Percentiles rank a stretch among this genome's conserved stretches.
These are phyloP conservation scores for Lactifluus subvellereus DNA, from an alignment of 768 basidiomycete genomes.

Conservation along the genomic window DNA sequence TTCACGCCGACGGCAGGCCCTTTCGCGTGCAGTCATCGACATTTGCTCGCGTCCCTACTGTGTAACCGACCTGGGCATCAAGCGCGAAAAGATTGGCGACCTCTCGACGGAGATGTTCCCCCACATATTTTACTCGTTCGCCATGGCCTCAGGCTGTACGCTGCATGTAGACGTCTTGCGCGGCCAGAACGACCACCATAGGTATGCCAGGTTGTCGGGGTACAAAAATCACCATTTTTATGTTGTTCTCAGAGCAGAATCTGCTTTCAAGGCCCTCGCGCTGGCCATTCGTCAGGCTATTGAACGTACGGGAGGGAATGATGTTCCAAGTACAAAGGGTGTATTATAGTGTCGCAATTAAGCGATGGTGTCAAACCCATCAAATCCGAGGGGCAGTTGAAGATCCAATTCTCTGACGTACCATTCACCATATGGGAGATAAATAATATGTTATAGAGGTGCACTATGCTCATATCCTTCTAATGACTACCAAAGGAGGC, in stretches of 20 bases:
- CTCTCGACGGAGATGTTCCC: slow-evolving; percentile 97
- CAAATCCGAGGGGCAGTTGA: background rate
- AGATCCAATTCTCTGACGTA: background rate
- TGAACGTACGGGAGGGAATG: slow-evolving; percentile 78
- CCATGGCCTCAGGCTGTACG: slow-evolving; percentile 92
- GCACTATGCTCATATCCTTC: background rate
- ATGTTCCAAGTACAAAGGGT: slow-evolving; percentile 96
- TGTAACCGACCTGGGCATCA: slow-evolving; percentile 82
- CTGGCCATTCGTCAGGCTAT: slow-evolving; percentile 95
- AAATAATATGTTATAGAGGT: slow-evolving; percentile 3
- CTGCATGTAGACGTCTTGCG: slow-evolving; percentile 91
- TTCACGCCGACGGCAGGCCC: slow-evolving; percentile 50
- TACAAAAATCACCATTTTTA: slow-evolving; percentile 2
- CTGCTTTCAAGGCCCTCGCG: slow-evolving; percentile 96
- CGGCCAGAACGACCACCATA: slow-evolving; percentile 97
- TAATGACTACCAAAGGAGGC: slow-evolving; percentile 59
- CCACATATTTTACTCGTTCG: slow-evolving; percentile 95
- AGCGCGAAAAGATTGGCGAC: slow-evolving; percentile 89
- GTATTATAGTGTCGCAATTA: slow-evolving; percentile 49
- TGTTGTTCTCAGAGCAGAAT: slow-evolving; percentile 65
- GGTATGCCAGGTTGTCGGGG: slow-evolving; percentile 43
- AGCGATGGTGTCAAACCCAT: background rate
- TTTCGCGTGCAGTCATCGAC: slow-evolving; percentile 94
- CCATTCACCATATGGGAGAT: background rate
- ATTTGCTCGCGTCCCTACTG: slow-evolving; percentile 98